phyloP scores from a whole-genome alignment of 2,329 filamentous ascomycete species.

The Cercospora janseana region DNA sequence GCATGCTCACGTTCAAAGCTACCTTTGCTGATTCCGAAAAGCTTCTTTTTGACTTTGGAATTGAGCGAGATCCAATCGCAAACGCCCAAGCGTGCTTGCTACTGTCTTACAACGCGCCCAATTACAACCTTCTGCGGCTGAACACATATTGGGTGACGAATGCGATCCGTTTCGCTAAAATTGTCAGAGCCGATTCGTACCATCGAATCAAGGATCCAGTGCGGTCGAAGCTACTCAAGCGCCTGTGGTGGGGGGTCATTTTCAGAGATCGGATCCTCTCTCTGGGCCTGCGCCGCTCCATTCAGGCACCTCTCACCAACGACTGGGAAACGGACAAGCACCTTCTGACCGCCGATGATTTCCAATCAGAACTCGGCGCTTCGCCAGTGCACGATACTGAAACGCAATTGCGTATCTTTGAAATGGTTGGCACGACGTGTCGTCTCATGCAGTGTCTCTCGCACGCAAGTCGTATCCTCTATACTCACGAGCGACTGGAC shows the following conservation, averaged over 20 bases:
- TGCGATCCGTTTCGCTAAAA: constrained; percentile 25
- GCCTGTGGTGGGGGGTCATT: constrained; percentile 28
- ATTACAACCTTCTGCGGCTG: constrained; percentile 25
- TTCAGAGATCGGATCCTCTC: constrained; percentile 26
- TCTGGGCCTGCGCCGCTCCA: constrained; percentile 21
- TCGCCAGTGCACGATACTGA: constrained; percentile 26
- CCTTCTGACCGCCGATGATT: constrained; percentile 22
- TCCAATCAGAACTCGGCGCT: constrained; percentile 24
- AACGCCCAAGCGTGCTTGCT: constrained; percentile 26
- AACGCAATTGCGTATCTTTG: constrained; percentile 27
- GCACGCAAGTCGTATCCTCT: constrained; percentile 21
- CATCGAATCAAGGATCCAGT: constrained; percentile 22
- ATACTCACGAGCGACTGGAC: constrained; percentile 24
- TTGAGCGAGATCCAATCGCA: constrained; percentile 23
- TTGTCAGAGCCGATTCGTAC: constrained; percentile 24
- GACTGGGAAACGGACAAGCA: constrained; percentile 26
- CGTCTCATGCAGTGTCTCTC: constrained; percentile 26
- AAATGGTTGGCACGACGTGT: constrained; percentile 22
- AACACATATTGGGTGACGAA: constrained; percentile 29
- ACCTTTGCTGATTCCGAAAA: constrained; percentile 8
- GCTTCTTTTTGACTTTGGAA: constrained; percentile 26
- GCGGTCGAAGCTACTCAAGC: constrained; percentile 22
- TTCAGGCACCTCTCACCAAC: constrained; percentile 21
- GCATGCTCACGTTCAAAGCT: no score
- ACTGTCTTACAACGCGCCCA: constrained; percentile 25